Conservation (phyloP, 495 filamentous ascomycete species). For the Xylaria longipes region DNA sequence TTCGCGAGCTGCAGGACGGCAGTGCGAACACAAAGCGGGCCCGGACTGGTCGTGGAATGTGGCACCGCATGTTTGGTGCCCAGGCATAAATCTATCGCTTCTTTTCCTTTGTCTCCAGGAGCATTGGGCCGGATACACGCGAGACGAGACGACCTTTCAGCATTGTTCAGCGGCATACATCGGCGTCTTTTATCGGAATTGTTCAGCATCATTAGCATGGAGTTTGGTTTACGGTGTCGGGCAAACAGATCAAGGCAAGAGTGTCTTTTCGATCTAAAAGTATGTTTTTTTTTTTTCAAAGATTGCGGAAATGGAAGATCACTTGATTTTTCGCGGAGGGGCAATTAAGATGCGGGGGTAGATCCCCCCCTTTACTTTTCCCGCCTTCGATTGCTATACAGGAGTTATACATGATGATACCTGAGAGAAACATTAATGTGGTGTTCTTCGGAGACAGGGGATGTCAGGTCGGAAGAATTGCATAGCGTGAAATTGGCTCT, state of each 20-base stretch:
- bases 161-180: constrained; percentile 22
- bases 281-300: constrained; percentile 7
- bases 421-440: constrained; percentile 19
- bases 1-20: constrained; percentile 46
- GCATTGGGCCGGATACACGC: constrained; percentile 21
- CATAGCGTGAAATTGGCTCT: constrained; percentile 18
- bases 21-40: constrained; percentile 46
- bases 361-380: constrained; percentile 15
- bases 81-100: constrained; percentile 18
- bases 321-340: not conserved
- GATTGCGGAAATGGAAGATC: not conserved
- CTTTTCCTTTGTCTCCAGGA: constrained; percentile 18
- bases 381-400: constrained; percentile 1
- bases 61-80: constrained; percentile 49
- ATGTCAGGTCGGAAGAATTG: constrained; percentile 6
- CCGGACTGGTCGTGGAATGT: constrained; percentile 44
- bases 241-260: constrained; percentile 14
- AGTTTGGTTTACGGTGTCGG: constrained; percentile 18
- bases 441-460: constrained; percentile 11
- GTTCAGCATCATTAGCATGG: constrained; percentile 26
- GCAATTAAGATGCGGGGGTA: constrained; percentile 3
- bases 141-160: constrained; percentile 20
- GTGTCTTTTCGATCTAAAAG: constrained; percentile 13
- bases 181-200: constrained; percentile 26
- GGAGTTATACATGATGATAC: constrained; percentile 10